Conservation (phyloP, 495 filamentous ascomycete genomes). For the Lasiosphaeria hispida region DNA sequence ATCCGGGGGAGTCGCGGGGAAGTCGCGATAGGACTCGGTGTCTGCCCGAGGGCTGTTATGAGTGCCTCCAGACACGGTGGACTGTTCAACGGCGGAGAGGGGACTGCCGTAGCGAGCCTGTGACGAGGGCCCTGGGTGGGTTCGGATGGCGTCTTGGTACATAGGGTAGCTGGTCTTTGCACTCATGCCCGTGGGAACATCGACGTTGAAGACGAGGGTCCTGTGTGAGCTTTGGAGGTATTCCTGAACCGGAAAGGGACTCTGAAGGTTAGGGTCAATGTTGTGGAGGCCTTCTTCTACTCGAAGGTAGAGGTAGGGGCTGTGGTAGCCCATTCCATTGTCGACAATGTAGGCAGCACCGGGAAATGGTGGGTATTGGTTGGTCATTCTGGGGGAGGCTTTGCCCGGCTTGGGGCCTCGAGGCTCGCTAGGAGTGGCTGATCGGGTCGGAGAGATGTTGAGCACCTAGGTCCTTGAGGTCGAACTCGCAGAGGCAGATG, state of each 20-base stretch:
- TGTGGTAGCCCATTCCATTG: no score
- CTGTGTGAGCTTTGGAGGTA: background rate
- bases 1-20: conserved; percentile 37
- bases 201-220: background rate
- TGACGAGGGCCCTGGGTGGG: background rate
- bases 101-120: background rate
- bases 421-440: no score
- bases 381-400: no score
- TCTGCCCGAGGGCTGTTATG: background rate
- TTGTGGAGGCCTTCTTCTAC: background rate
- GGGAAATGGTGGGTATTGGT: no score
- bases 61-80: background rate
- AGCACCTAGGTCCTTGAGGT: no score
- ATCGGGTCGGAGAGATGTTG: no score
- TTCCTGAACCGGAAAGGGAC: background rate
- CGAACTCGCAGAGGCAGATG: no score
- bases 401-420: no score
- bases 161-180: background rate
- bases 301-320: no score
- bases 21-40: conserved; percentile 12
- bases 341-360: no score
- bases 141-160: background rate
- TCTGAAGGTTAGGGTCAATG: background rate
- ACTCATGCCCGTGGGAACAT: no score
- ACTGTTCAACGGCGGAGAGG: background rate